Evolutionary conservation across 805 yeast species (phyloP), one percentile per base, ranked within the genome.

Genomic region (Sugiyamaella chiloensis): DNA sequence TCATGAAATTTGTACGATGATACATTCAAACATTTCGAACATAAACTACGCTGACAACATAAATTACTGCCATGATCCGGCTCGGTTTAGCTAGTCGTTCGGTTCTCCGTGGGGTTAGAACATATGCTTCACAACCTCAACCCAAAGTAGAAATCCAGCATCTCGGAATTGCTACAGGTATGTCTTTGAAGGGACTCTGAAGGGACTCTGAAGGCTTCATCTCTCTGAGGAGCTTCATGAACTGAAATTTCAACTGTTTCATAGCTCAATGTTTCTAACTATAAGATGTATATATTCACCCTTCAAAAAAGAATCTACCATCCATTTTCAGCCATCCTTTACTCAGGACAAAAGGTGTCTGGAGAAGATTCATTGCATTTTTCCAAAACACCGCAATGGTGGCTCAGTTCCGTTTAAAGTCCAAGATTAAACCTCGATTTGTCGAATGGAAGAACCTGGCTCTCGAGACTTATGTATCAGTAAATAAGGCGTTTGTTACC

Each of bases 361-460:
- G 79, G 55, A 78, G 88, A 66, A 73, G 87, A 55, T 56, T 81
- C 23, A 83, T 82, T 46, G 67, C 78, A 2, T 73, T 82, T 51
- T 87, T 85, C 9, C 71, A 82, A 58, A 86, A 85, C 62, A 85
- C 91, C 16, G 64, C 72, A n/a, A 54, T 55, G 62, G 54, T 85
- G 36, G 89, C 83, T 6, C 64, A 80, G 42, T 79, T 82, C 58
- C 83, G 87, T 31, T 75, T 79, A 62, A 85, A 84, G 63, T 81
- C 89, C 23, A 78, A 80, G 31, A 61, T 76, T 48, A 84, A 80
- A 64, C 87, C 90, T 26, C 69, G 79, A 36, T 84, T 83, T 55
- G 62, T 80, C 17, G 76, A 81, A 51, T 90, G 96, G 96, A 87
- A 86, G 64, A 91, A 88, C 65, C 75, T 75, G 24, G 95, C 95